phyloP scores from a whole-genome alignment of 768 basidiomycete species.

The Cubamyces lactineus region DNA sequence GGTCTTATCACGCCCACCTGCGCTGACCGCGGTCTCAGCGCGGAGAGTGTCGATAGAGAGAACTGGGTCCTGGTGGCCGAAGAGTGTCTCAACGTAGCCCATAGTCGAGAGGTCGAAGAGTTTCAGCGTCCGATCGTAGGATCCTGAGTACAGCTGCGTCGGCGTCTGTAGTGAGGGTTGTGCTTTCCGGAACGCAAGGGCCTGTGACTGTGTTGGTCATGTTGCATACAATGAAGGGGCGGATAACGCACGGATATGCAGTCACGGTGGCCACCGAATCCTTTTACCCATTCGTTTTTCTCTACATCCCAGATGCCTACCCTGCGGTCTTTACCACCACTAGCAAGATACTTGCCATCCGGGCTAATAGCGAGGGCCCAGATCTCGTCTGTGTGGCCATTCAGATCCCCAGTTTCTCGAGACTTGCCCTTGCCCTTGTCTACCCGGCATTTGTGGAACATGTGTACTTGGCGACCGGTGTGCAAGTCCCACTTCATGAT shows the following conservation, averaged over 20 bases:
- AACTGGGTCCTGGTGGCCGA: conserved; percentile 94
- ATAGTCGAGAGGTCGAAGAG: conserved; percentile 82
- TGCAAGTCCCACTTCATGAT: conserved; percentile 85
- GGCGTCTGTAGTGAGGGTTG: conserved; percentile 36
- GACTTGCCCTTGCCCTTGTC: conserved; percentile 51
- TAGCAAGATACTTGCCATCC: conserved; percentile 85
- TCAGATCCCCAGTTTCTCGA: conserved; percentile 58
- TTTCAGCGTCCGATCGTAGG: conserved; percentile 88
- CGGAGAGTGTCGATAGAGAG: conserved; percentile 78
- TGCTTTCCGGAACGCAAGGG: conserved; percentile 77
- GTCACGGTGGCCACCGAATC: conserved; percentile 79
- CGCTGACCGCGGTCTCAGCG: conserved; percentile 82
- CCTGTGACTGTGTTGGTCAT: conserved; percentile 41
- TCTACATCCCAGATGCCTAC: conserved; percentile 88
- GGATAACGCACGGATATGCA: conserved; percentile 63
- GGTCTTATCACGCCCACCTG: conserved; percentile 90
- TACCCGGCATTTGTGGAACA: conserved; percentile 62
- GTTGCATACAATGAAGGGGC: conserved; percentile 19
- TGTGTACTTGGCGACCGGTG: conserved; percentile 60
- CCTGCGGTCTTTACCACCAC: conserved; percentile 82
- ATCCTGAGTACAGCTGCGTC: conserved; percentile 68
- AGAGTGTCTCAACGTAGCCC: conserved; percentile 95
- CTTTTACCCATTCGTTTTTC: conserved; percentile 74
- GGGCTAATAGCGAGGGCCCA: conserved; percentile 80
- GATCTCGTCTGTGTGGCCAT: conserved; percentile 89